Percentiles rank a stretch among this genome's conserved stretches.
Conservation (phyloP, 2,329 filamentous ascomycete species). For the Curvularia spicifera region DNA sequence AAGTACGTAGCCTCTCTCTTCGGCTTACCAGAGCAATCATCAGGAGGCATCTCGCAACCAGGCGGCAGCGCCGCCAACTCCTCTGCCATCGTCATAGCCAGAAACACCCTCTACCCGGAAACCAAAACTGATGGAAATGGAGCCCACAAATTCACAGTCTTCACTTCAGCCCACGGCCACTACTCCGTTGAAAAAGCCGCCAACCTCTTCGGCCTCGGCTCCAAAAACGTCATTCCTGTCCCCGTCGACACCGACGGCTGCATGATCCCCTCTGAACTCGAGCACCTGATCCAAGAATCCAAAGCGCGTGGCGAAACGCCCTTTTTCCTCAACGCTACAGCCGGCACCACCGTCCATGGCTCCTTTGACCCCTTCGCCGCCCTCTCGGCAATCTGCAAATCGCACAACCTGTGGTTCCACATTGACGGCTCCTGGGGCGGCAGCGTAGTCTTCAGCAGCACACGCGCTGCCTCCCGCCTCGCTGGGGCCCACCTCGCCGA, state of each 20-base stretch:
- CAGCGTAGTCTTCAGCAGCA: constrained; percentile 72
- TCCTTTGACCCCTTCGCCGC: constrained; percentile 81
- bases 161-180: constrained; percentile 89
- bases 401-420: constrained; percentile 85
- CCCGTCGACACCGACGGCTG: constrained; percentile 74
- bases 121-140: constrained; percentile 77
- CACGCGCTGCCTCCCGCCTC: constrained; percentile 67
- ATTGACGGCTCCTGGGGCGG: constrained; percentile 94
- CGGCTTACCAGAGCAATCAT: constrained; percentile 54
- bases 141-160: constrained; percentile 72
- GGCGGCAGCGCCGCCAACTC: constrained; percentile 86
- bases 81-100: constrained; percentile 83
- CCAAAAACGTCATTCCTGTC: constrained; percentile 73
- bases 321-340: constrained; percentile 94
- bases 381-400: constrained; percentile 73
- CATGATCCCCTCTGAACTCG: constrained; percentile 73
- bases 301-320: constrained; percentile 75
- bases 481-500: constrained; percentile 76
- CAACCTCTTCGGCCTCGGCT: constrained; percentile 86
- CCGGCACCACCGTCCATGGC: constrained; percentile 90
- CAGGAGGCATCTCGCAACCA: constrained; percentile 76
- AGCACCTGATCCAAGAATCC: constrained; percentile 66
- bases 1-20: constrained; percentile 76
- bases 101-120: constrained; percentile 81
- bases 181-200: constrained; percentile 95